Percentiles rank a stretch among this genome's conserved stretches.
Conservation (phyloP, 2,329 filamentous ascomycete genomes). For the Botrytis galanthina region DNA sequence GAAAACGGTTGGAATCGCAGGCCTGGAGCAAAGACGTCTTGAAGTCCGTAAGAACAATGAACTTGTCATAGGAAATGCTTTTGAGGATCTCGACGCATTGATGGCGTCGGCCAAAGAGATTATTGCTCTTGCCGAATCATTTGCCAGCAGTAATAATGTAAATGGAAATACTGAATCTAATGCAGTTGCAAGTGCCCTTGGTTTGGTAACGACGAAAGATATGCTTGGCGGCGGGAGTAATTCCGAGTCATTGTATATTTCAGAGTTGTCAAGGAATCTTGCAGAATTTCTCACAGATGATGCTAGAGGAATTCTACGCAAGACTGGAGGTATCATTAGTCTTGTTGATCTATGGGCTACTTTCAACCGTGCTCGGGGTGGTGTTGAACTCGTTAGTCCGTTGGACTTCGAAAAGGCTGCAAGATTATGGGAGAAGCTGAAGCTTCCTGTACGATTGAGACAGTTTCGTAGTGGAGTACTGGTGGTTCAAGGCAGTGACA, state of each 20-base stretch:
- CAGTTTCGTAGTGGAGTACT: constrained; percentile 92
- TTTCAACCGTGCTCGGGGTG: constrained; percentile 89
- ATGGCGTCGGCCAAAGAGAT: constrained; percentile 99
- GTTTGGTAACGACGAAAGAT: constrained; percentile 90
- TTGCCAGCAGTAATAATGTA: constrained; percentile 60
- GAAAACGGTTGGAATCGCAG: constrained; percentile 84
- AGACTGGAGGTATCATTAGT: constrained; percentile 83
- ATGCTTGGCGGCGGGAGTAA: constrained; percentile 76
- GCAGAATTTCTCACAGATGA: constrained; percentile 91
- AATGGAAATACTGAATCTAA: constrained; percentile 67
- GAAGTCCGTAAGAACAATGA: constrained; percentile 91
- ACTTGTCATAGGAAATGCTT: constrained; percentile 85
- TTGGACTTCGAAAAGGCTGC: constrained; percentile 89
- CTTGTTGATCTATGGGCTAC: constrained; percentile 90
- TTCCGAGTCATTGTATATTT: constrained; percentile 82
- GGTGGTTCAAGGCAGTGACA: constrained; percentile 84
- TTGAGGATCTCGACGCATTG: constrained; percentile 91
- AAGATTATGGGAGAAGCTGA: constrained; percentile 81
- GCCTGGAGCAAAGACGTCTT: constrained; percentile 79
- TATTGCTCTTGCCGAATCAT: constrained; percentile 85
- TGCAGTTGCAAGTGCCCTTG: constrained; percentile 74
- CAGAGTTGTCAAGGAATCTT: constrained; percentile 78
- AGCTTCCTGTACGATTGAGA: constrained; percentile 79
- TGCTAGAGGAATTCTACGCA: constrained; percentile 70
- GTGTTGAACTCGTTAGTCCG: constrained; percentile 91